Base-by-base conservation (phyloP, 2,329 filamentous ascomycete species). In the Epichloe gansuensis region DNA sequence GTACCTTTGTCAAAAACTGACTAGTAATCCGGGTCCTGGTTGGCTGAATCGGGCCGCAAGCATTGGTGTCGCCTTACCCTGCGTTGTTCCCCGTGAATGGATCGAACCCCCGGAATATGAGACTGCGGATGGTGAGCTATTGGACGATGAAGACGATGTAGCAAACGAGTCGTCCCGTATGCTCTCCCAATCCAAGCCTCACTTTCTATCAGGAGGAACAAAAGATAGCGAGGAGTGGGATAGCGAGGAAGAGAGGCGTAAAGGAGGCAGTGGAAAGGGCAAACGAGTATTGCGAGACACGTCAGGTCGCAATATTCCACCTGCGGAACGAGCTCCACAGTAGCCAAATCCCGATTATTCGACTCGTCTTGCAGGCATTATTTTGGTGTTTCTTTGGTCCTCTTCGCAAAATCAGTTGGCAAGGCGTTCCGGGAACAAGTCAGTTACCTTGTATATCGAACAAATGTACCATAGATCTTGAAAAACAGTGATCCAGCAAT, bases 11-110 rank as follows among this genome's bases (percentile, higher is more conserved):
- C 74, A 84, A 64, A 79, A 78, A 58, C 74, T 94, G 51, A 91
- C 86, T 2, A 80, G 82, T 5, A 76, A 79, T 45, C 71, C 81
- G 1, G 85, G 85, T 0, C 88, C 88, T 0, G 69, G 67, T 17
- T 94, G 87, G 85, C 71, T 94, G 51, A 94, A 94, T 62, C 79
- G 88, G 51, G 88, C 88, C 1, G 88, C 88, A n/a, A 84, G 79
- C 59, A 87, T 94, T 56, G 88, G 88, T 40, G 77, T 90, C 49
- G 85, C 85, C 12, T 67, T 94, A 38, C 88, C 88, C 13, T 94
- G 88, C 64, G 77, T 94, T 21, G 87, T 94, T 46, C 88, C 88
- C 12, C 76, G 77, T 55, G 87, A 90, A 62, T 93, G 87, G 87
- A 80, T 93, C 56, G 79, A 84, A 45, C 83, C 87, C 87, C 87